Evolutionary conservation across 441 rosid genomes (phyloP).

Genomic region (Breynia disticha): DNA sequence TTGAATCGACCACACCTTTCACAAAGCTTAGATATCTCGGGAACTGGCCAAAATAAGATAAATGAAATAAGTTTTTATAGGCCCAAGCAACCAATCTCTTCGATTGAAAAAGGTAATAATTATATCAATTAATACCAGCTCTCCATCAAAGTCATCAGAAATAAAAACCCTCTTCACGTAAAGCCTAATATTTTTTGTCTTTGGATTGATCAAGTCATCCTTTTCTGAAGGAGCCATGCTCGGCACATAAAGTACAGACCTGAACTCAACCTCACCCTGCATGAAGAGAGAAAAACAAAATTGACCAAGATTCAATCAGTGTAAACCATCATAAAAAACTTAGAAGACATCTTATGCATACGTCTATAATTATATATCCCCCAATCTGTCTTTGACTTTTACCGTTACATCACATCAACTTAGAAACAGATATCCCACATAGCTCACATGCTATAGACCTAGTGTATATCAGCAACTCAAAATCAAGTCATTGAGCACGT

Average conservation of each 20-base stretch:
- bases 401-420: too few relatives aligned
- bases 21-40: slow-evolving; percentile 88
- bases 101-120: neutral
- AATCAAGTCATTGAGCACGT: neutral
- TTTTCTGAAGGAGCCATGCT: slow-evolving; percentile 59
- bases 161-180: slow-evolving; percentile 90
- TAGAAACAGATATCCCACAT: neutral
- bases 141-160: slow-evolving; percentile 97
- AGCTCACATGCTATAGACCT: neutral
- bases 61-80: slow-evolving; percentile 1
- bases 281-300: neutral
- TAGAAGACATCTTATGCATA: too few relatives aligned
- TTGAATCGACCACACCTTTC: slow-evolving; percentile 96
- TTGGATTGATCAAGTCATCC: slow-evolving; percentile 78
- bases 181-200: slow-evolving; percentile 92
- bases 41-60: slow-evolving; percentile 39
- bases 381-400: too few relatives aligned
- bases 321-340: too few relatives aligned
- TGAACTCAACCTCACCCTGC: slow-evolving; percentile 96
- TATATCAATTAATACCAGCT: slow-evolving; percentile 48
- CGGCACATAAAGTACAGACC: slow-evolving; percentile 87
- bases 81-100: neutral
- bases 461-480: neutral
- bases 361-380: too few relatives aligned
- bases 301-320: too few relatives aligned